Percentiles rank a stretch among this genome's conserved stretches.
These are phyloP conservation scores for Pichia norvegensis DNA, from an alignment of 1,139 yeast genomes.

Conservation along the genomic window DNA sequence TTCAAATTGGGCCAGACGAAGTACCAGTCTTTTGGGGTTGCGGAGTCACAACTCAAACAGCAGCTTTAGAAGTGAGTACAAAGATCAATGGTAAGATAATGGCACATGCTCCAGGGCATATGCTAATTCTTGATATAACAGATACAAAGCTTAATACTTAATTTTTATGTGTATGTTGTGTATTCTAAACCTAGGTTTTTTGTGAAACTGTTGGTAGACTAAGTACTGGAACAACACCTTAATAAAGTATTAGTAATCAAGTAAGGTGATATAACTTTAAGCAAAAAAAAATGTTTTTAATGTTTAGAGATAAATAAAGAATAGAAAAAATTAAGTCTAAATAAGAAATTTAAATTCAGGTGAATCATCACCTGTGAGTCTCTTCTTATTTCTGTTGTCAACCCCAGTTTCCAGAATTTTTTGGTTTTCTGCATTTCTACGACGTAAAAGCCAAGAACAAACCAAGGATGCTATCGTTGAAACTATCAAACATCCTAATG, in stretches of 20 bases:
- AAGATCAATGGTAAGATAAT: background rate
- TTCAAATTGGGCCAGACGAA: conserved; percentile 1
- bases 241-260: no score
- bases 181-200: no score
- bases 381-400: conserved; percentile 6
- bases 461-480: conserved; percentile 1
- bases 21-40: conserved; percentile 9
- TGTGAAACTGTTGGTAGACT: no score
- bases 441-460: conserved; percentile 5
- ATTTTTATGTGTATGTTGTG: background rate
- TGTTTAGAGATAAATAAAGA: background rate
- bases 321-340: background rate
- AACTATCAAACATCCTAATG: conserved; percentile 7
- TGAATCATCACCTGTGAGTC: conserved; percentile 7
- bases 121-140: conserved; percentile 8
- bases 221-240: no score
- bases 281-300: no score
- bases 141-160: background rate
- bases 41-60: conserved; percentile 7
- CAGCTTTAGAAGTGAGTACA: conserved; percentile 1
- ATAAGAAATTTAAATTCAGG: conserved; percentile 8
- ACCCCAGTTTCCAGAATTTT: conserved; percentile 6
- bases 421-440: conserved; percentile 6
- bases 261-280: no score
- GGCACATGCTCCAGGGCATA: conserved; percentile 6